phyloP scores from a whole-genome alignment of 2,329 filamentous ascomycete species.

The Trichoderma asperellum region DNA sequence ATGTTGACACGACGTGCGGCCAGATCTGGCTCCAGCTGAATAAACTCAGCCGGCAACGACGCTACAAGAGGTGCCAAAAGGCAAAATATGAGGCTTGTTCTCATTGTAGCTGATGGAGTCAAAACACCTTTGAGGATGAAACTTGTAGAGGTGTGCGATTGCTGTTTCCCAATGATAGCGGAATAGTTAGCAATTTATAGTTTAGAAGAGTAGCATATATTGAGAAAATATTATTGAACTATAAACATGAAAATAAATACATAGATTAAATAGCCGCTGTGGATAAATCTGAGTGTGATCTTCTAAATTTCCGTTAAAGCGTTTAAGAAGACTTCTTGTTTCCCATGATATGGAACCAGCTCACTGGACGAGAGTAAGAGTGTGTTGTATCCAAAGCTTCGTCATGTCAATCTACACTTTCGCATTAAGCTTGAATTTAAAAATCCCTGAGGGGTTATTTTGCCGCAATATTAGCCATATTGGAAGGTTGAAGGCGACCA shows the following conservation, averaged over 20 bases:
- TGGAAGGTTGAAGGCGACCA: neutral
- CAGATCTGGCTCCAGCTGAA: constrained; percentile 5
- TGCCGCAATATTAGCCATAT: neutral
- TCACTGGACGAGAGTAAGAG: neutral
- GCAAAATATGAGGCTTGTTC: neutral
- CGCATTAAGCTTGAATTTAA: neutral
- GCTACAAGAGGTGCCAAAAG: neutral
- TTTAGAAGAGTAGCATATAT: neutral
- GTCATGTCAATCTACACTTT: neutral
- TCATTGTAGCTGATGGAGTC: neutral
- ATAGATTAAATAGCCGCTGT: neutral
- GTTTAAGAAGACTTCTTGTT: neutral
- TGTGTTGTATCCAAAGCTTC: neutral
- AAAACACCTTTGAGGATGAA: neutral
- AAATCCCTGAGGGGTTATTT: neutral
- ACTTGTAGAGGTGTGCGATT: neutral
- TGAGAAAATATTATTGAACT: neutral
- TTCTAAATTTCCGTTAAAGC: neutral
- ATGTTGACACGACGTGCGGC: constrained; percentile 8
- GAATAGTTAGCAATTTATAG: neutral
- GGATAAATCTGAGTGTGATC: neutral
- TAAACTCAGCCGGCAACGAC: neutral
- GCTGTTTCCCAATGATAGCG: neutral
- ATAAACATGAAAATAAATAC: neutral
- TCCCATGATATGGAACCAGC: neutral